Conservation (phyloP, 345 rosid genomes). For the Rhodomyrtus tomentosa region DNA sequence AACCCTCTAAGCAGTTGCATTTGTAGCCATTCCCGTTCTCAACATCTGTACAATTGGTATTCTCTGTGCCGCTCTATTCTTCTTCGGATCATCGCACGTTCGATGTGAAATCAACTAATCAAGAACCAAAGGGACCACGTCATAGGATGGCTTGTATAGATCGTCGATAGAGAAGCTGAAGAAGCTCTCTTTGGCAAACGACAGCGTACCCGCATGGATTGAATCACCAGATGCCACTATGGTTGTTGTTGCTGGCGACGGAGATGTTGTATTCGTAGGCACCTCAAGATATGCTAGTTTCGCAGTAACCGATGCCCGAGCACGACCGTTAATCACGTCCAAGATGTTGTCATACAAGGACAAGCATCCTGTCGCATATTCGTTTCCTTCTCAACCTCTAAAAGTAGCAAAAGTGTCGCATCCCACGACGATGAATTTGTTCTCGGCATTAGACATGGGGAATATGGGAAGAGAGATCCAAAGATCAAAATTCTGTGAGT, state of each 20-base stretch:
- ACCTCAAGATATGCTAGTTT: not conserved
- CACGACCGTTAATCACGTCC: not conserved
- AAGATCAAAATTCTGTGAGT: fast-evolving
- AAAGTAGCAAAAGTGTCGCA: not conserved
- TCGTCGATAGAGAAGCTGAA: not conserved
- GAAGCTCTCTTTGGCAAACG: not conserved
- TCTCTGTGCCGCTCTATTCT: no score
- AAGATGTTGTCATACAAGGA: not conserved
- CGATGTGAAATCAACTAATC: slow-evolving; percentile 15
- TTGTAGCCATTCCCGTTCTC: not conserved
- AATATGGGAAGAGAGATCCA: not conserved
- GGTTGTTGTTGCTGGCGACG: not conserved
- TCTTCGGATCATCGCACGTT: not conserved
- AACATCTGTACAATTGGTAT: not conserved
- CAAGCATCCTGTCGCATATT: not conserved
- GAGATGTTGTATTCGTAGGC: not conserved
- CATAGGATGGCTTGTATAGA: fast-evolving
- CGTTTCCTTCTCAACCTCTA: not conserved
- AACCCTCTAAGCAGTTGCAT: not conserved
- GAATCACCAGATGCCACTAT: not conserved
- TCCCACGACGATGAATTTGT: not conserved
- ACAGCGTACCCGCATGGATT: slow-evolving; percentile 16
- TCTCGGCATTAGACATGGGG: not conserved
- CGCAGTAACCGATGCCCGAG: slow-evolving; percentile 12
- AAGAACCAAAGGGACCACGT: slow-evolving; percentile 1